Conservation (phyloP, 495 filamentous ascomycete species). For the Penicillium silybi region DNA sequence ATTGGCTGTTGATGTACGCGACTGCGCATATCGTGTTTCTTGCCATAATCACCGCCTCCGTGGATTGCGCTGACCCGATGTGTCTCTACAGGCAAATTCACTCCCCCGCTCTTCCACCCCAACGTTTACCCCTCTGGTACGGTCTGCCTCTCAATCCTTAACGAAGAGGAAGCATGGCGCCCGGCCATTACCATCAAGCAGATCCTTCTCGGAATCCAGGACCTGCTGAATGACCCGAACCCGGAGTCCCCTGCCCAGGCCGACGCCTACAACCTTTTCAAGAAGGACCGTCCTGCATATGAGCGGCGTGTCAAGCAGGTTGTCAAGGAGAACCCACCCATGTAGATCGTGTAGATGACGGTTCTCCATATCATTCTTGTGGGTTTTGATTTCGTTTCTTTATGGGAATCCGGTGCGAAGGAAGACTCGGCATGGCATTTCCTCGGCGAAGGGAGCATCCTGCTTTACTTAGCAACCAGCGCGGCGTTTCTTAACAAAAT, state of each 20-base stretch:
- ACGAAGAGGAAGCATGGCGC: constrained; percentile 98
- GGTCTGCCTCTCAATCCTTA: constrained; percentile 94
- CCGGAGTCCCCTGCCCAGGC: constrained; percentile 96
- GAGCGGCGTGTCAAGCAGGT: constrained; percentile 81
- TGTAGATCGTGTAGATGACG: constrained; percentile 47
- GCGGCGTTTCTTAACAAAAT: constrained; percentile 20
- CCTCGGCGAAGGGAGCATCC: constrained; percentile 13
- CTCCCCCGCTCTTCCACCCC: constrained; percentile 93
- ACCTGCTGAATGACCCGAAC: constrained; percentile 92
- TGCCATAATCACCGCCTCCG: background rate
- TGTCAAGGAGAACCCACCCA: constrained; percentile 80
- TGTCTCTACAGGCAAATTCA: constrained; percentile 77
- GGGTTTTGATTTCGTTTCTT: constrained; percentile 6
- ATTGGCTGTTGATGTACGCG: background rate
- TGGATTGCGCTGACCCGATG: background rate
- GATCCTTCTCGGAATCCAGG: constrained; percentile 92
- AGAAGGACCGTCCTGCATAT: constrained; percentile 83
- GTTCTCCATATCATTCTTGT: background rate
- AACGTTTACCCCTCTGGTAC: constrained; percentile 99
- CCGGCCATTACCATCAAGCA: constrained; percentile 98
- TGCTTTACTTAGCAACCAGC: constrained; percentile 20
- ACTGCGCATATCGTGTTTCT: background rate
- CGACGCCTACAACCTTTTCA: constrained; percentile 95
- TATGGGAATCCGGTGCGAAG: background rate
- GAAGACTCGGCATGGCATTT: constrained; percentile 12